Percentiles rank a stretch among this genome's conserved stretches.
These are phyloP conservation scores for Fusarium udum DNA, from an alignment of 2,329 filamentous ascomycete species.

Conservation along the genomic window DNA sequence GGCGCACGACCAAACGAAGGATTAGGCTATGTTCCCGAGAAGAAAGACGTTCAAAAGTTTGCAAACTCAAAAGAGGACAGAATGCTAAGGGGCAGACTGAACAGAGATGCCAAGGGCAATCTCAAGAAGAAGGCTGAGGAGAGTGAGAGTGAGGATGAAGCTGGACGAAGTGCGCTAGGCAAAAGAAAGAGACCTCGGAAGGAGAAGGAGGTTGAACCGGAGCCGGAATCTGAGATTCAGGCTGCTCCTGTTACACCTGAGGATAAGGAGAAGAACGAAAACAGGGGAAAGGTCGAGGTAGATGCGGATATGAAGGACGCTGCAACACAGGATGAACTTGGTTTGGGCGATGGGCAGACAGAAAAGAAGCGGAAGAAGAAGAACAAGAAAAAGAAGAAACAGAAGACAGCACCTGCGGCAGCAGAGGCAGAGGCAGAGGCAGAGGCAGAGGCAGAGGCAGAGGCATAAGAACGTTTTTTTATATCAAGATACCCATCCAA, in stretches of 20 bases:
- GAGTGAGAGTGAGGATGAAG: constrained; percentile 50
- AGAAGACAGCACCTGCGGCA: constrained; percentile 27
- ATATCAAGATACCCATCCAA: constrained; percentile 22
- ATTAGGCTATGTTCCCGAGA: constrained; percentile 51
- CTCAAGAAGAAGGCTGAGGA: constrained; percentile 33
- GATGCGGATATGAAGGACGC: constrained; percentile 39
- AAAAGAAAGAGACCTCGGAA: constrained; percentile 49
- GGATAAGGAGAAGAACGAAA: not conserved
- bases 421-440: constrained; percentile 21
- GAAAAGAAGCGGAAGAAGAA: constrained; percentile 38
- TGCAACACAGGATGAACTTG: constrained; percentile 24
- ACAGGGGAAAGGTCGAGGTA: constrained; percentile 1
- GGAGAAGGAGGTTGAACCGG: constrained; percentile 16
- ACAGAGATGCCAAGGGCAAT: constrained; percentile 37
- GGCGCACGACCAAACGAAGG: constrained; percentile 50
- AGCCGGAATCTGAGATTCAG: not conserved
- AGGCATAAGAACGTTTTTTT: not conserved
- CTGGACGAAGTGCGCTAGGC: constrained; percentile 51
- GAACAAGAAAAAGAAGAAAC: constrained; percentile 45
- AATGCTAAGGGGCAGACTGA: constrained; percentile 46
- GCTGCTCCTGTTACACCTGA: not conserved
- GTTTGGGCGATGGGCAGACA: not conserved
- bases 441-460: constrained; percentile 17
- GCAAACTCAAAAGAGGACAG: constrained; percentile 42
- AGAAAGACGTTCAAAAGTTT: constrained; percentile 34